phyloP scores from a whole-genome alignment of 345 rosid species.

The Rubroshorea leprosula region DNA sequence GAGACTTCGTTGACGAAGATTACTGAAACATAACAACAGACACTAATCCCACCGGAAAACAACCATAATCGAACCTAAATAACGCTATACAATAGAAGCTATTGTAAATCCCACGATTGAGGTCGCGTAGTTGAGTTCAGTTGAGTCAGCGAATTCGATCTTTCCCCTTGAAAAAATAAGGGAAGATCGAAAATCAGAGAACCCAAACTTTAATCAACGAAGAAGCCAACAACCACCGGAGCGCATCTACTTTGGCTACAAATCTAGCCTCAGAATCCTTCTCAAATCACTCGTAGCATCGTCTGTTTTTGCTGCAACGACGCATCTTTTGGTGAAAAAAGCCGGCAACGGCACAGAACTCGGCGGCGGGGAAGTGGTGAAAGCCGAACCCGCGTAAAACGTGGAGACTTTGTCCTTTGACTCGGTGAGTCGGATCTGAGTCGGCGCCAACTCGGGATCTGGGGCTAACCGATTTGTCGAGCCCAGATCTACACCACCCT shows the following conservation, averaged over 20 bases:
- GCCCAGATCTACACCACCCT: conserved; percentile 24
- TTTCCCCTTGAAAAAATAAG: conserved; percentile 88
- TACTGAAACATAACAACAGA: too few species aligned
- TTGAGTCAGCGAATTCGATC: conserved; percentile 33
- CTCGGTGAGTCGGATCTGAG: conserved; percentile 23
- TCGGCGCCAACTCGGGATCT: conserved; percentile 24
- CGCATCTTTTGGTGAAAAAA: conserved; percentile 15
- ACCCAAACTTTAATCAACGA: conserved; percentile 12
- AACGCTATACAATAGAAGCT: too few species aligned
- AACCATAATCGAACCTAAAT: too few species aligned
- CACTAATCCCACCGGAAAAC: too few species aligned
- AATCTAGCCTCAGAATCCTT: conserved; percentile 47
- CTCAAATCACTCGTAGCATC: conserved; percentile 50
- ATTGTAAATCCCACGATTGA: too few species aligned
- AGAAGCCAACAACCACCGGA: neutral
- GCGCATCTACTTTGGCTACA: conserved; percentile 12
- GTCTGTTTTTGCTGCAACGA: conserved; percentile 6
- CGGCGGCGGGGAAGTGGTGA: too few species aligned
- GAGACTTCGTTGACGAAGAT: too few species aligned
- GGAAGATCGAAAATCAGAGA: conserved; percentile 34
- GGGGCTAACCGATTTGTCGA: conserved; percentile 33
- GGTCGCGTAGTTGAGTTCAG: conserved; percentile 13
- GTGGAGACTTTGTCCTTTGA: too few species aligned
- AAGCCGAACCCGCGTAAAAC: too few species aligned
- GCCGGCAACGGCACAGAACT: too few species aligned